Conservation (phyloP, 2,329 filamentous ascomycete species). For the Acephala macrosclerotiorum region DNA sequence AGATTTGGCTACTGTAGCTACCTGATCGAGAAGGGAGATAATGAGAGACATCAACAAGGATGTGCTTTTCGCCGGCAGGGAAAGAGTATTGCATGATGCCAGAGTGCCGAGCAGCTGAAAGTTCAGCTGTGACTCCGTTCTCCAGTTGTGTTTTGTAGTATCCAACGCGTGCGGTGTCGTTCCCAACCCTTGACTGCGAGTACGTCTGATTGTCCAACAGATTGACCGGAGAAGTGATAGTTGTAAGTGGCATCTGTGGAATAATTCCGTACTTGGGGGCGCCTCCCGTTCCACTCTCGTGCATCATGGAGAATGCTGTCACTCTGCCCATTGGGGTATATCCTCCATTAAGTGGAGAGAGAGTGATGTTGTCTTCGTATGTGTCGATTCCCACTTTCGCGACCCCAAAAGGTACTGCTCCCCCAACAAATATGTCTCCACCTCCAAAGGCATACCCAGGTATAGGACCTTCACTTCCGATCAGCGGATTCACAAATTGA, state of each 20-base stretch:
- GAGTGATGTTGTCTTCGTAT: constrained; percentile 34
- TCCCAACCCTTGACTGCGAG: constrained; percentile 47
- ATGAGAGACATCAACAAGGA: constrained; percentile 58
- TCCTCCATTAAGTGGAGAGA: constrained; percentile 24
- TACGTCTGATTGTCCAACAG: constrained; percentile 56
- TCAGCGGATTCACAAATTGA: constrained; percentile 8
- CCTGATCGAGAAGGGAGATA: constrained; percentile 52
- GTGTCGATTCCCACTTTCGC: constrained; percentile 37
- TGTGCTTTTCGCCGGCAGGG: constrained; percentile 44
- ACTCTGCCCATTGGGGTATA: constrained; percentile 52
- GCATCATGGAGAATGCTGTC: constrained; percentile 59
- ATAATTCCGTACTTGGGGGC: constrained; percentile 66
- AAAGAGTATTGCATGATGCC: constrained; percentile 62
- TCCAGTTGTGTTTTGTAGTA: constrained; percentile 59
- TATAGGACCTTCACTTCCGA: constrained; percentile 5
- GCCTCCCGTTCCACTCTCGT: constrained; percentile 61
- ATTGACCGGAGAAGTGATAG: constrained; percentile 44
- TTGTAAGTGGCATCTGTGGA: constrained; percentile 54
- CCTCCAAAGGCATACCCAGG: constrained; percentile 31
- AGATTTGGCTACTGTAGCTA: constrained; percentile 52
- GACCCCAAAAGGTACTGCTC: constrained; percentile 27
- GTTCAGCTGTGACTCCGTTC: constrained; percentile 56
- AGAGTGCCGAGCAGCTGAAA: constrained; percentile 56
- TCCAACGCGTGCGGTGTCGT: constrained; percentile 57
- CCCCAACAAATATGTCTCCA: constrained; percentile 28